phyloP scores from a whole-genome alignment of 2,329 filamentous ascomycete genomes.

The Lachnellula hyalina region DNA sequence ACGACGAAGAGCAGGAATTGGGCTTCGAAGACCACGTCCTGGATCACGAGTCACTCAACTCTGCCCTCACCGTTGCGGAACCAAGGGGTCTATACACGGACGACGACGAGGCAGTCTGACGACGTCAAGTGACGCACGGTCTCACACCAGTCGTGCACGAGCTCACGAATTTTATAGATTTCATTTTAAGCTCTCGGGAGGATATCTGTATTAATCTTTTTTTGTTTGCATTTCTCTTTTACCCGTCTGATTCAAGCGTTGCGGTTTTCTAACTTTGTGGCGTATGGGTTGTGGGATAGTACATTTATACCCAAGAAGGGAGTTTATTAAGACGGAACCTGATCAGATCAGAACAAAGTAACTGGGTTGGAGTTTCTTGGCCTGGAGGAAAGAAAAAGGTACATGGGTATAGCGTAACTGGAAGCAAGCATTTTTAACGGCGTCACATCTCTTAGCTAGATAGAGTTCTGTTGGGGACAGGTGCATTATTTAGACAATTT shows the following conservation, averaged over 20 bases:
- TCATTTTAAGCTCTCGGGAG: slow-evolving; percentile 9
- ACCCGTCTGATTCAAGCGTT: slow-evolving; percentile 5
- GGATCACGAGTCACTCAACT: slow-evolving; percentile 22
- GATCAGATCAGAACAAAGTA: slow-evolving; percentile 1
- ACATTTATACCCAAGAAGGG: neutral
- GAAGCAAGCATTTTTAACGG: neutral
- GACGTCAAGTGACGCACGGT: slow-evolving; percentile 6
- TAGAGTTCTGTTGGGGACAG: neutral
- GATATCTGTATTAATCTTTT: slow-evolving; percentile 12
- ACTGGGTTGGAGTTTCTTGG: slow-evolving; percentile 6
- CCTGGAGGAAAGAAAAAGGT: neutral
- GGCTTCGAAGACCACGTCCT: slow-evolving; percentile 25
- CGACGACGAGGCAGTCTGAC: neutral
- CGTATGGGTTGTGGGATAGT: neutral
- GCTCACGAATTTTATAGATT: slow-evolving; percentile 11
- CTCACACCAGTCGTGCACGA: slow-evolving; percentile 1
- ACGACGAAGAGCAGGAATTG: slow-evolving; percentile 24
- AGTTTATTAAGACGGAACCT: slow-evolving; percentile 4
- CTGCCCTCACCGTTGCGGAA: slow-evolving; percentile 18
- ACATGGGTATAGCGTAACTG: neutral
- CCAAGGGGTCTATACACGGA: slow-evolving; percentile 4
- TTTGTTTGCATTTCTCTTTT: neutral
- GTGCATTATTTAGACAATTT: neutral
- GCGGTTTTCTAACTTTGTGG: neutral
- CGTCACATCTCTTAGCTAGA: neutral